Percentiles rank a stretch among this genome's conserved stretches.
Evolutionary conservation across 2,329 filamentous ascomycete genomes (phyloP).

Genomic region (Zymoseptoria pseudotritici): DNA sequence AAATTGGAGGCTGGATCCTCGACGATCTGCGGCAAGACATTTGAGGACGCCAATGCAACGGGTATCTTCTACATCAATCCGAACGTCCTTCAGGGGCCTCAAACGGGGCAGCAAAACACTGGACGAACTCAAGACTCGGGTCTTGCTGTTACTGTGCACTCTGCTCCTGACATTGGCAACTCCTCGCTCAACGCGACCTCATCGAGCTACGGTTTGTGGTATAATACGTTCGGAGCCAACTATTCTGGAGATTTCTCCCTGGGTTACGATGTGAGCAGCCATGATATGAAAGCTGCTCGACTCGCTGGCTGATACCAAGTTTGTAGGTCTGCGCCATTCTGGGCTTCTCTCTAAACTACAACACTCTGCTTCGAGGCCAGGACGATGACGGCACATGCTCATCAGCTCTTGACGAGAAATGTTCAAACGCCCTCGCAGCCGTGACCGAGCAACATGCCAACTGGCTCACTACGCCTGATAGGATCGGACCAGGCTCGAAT

Average conservation of each 20-base stretch:
- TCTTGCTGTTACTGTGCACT: slow-evolving; percentile 1
- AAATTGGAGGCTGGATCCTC: background rate
- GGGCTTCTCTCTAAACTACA: slow-evolving; percentile 7
- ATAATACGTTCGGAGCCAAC: slow-evolving; percentile 10
- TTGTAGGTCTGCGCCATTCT: slow-evolving; percentile 4
- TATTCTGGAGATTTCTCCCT: slow-evolving; percentile 5
- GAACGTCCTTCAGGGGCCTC: slow-evolving; percentile 5
- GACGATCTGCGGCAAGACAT: slow-evolving; percentile 7
- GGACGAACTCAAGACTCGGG: slow-evolving; percentile 3
- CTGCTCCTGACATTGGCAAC: background rate
- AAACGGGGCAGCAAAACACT: slow-evolving; percentile 5
- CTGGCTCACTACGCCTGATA: slow-evolving; percentile 5
- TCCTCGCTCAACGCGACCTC: slow-evolving; percentile 1
- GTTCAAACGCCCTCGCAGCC: slow-evolving; percentile 1
- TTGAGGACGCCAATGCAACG: slow-evolving; percentile 8
- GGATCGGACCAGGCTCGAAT: slow-evolving; percentile 2
- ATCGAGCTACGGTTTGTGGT: slow-evolving; percentile 6
- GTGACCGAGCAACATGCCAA: slow-evolving; percentile 3
- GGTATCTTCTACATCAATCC: slow-evolving; percentile 7
- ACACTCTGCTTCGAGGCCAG: slow-evolving; percentile 7
- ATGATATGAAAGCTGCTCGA: background rate
- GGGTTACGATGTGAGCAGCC: slow-evolving; percentile 6
- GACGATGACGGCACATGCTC: slow-evolving; percentile 8
- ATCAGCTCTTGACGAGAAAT: slow-evolving; percentile 4
- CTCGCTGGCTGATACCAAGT: background rate